Base-by-base conservation (phyloP, 169 alveolate genomes). In the Plasmodium sp. region DNA sequence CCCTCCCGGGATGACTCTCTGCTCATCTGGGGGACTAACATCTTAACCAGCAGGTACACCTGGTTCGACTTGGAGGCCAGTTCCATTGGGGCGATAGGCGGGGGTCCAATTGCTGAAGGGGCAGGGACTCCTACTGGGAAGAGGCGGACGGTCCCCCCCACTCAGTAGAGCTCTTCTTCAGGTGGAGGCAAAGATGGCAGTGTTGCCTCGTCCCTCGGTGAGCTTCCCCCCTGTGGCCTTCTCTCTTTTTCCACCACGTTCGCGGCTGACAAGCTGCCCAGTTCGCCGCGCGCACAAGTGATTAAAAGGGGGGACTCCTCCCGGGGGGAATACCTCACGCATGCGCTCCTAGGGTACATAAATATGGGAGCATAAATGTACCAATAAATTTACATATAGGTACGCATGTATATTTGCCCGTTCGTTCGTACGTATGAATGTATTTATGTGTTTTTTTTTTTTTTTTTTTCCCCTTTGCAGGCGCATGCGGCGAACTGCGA, bases 61-160 rank as follows among this genome's bases (percentile, higher is more conserved):
- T 86, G 41, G 45, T 77, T 56, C 16, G 93, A 27, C 48, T 86
- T 86, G 80, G 48, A 71, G 67, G 81, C 86, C 31, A n/a, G 45
- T 27, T 86, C 85, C 93, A 75, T 86, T 77, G 72, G 41, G 10
- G 27, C 4, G 41, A 4, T 51, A 51, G 27, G 16, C 22, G 27
- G 62, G 0, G 62, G 18, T 7, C 22, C 58, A 45, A 7, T 7
- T 0, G 16, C 2, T 36, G 4, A 36, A 3, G 41, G 58, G 18
- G 58, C 58, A 48, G 10, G 0, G 58, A 48, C 5, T 48, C 58
- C 18, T 48, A 48, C 3, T 0, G 58, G 2, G 58, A 48, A 12
- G 14, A 12, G 18, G 18, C 6, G 18, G 58, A 12, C 58, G 18
- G 18, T 48, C 58, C 6, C 58, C 12, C 3, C 27, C 9, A 14